phyloP scores from a whole-genome alignment of 202 grass and related monocot species.

The Digitaria exilis region DNA sequence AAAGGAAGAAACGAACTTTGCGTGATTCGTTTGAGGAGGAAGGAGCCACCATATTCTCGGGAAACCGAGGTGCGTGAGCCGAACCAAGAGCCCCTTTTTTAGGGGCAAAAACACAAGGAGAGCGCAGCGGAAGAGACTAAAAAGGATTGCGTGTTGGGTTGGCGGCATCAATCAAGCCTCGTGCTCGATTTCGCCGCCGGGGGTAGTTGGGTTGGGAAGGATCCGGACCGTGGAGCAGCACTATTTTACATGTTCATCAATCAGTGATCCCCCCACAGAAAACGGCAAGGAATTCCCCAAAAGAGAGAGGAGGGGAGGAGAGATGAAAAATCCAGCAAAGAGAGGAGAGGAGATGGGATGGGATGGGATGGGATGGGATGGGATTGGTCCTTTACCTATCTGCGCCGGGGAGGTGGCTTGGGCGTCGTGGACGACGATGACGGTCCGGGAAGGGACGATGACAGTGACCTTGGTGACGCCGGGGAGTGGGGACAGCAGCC shows the following conservation, averaged over 20 bases:
- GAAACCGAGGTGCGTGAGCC: not conserved
- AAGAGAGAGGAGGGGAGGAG: no score
- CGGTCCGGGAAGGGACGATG: slow-evolving; percentile 84
- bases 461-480: slow-evolving; percentile 75
- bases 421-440: slow-evolving; percentile 84
- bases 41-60: not conserved
- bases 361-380: no score
- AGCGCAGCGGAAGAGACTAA: not conserved
- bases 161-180: not conserved
- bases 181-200: not conserved
- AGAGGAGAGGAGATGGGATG: no score
- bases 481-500: slow-evolving; percentile 57
- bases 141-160: not conserved
- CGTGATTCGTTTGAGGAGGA: not conserved
- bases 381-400: slow-evolving; percentile 51
- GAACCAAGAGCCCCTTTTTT: not conserved
- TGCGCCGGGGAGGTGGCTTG: slow-evolving; percentile 49
- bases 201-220: not conserved
- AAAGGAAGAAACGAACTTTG: slow-evolving; percentile 11
- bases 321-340: no score
- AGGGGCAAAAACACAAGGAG: not conserved
- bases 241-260: not conserved
- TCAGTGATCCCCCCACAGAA: not conserved
- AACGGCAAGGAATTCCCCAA: not conserved
- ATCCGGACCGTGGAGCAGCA: no score